phyloP scores from a whole-genome alignment of 169 alveolate genomes.

The Eimeria tenella region DNA sequence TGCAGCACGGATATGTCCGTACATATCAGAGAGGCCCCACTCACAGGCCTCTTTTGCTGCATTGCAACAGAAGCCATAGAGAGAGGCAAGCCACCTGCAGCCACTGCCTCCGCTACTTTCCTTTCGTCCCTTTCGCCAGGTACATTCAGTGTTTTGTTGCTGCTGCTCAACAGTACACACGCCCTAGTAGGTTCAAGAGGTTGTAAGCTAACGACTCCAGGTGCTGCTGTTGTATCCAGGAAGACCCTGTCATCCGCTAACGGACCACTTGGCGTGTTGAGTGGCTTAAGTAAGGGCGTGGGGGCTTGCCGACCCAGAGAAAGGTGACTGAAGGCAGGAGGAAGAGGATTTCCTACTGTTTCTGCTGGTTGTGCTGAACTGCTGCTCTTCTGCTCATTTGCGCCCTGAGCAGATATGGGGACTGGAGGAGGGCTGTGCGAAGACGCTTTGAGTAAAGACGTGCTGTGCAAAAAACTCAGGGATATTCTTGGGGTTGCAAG shows the following conservation, averaged over 20 bases:
- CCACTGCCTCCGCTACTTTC: neutral
- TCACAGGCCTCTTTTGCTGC: neutral
- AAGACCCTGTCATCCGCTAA: neutral
- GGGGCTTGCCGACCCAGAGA: constrained; percentile 17
- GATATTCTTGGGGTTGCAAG: neutral
- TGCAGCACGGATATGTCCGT: neutral
- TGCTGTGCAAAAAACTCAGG: neutral
- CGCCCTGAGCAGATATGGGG: neutral
- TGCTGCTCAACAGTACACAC: neutral
- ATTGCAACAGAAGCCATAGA: neutral
- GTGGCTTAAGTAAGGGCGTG: neutral
- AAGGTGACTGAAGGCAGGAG: constrained; percentile 2
- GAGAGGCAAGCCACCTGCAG: neutral
- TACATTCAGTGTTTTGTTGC: neutral
- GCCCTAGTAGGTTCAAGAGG: neutral
- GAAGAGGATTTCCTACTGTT: neutral
- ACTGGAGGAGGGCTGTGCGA: neutral
- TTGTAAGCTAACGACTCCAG: neutral
- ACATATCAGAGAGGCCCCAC: neutral
- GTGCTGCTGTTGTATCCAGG: constrained; percentile 34
- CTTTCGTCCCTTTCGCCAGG: neutral
- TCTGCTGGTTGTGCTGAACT: neutral
- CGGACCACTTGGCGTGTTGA: neutral
- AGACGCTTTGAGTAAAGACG: neutral
- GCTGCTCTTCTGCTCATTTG: neutral